Evolutionary conservation across 2,329 filamentous ascomycete genomes (phyloP), one percentile per base, ranked within the genome.

Genomic region (Amphichorda felina): DNA sequence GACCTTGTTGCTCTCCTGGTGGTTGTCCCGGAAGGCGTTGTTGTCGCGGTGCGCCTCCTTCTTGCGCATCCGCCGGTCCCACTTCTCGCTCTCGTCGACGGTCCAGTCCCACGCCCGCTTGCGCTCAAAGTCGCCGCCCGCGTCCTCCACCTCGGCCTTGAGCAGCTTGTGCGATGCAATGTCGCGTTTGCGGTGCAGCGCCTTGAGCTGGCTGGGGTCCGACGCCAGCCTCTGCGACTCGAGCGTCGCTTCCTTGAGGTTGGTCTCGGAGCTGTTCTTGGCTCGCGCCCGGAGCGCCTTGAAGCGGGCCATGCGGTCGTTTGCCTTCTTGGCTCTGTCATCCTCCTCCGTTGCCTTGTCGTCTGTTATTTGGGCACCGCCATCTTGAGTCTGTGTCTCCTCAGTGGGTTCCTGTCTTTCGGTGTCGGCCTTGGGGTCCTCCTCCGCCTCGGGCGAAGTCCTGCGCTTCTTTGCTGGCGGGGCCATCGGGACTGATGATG

Each of bases 31-130:
- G 61, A 98, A 98, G 3, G 85, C 82, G 40, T 87, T 85, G 57
- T 89, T 79, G 54, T 94, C 85, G 42, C 82, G 72, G 50, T 83
- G 81, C 14, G 75, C 73, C 39, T 76, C 75, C 63, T 87, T 93
- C 70, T 94, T 94, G 50, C 81, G 83, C 56, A 93, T 64, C 22
- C 88, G 79, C 62, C 80, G 81, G 58, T 98, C 91, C 91, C 91
- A 98, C 45, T 73, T 76, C 62, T 95, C 91, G 47, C 78, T 83
- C 61, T 98, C 91, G 44, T 98, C 91, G 6, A 89, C 67, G 1
- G 91, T 98, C 84, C 91, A 98, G 63, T 96, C 91, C 91, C 91
- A 98, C 2, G 91, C 91, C 28, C 91, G 79, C 62, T 96, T 95
- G 45, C 91, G 83, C 68, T 98, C 91, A 52, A 96, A 98, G 57